Percentiles rank a stretch among this genome's conserved stretches.
phyloP scores from a whole-genome alignment of 108 stramenopile genomes.

The Schizochytrium sp. region DNA sequence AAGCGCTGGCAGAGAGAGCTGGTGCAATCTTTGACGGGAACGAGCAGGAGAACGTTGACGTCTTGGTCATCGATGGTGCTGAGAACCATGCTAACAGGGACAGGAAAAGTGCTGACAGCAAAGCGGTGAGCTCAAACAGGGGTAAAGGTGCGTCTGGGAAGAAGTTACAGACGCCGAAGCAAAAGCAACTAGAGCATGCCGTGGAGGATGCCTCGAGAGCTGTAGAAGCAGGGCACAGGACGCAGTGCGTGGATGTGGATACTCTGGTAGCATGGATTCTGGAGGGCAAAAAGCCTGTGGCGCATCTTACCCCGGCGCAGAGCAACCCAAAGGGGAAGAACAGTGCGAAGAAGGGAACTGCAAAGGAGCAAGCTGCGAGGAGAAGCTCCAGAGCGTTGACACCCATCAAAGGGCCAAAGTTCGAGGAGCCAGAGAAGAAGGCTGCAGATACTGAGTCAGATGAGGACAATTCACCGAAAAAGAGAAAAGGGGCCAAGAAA shows the following conservation, averaged over 20 bases:
- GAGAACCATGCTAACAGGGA: too few species aligned
- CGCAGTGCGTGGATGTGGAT: neutral
- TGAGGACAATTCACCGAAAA: too few species aligned
- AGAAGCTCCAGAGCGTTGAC: neutral
- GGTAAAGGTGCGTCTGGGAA: too few species aligned
- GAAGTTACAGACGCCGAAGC: too few species aligned
- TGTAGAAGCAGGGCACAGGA: neutral
- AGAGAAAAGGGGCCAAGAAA: too few species aligned
- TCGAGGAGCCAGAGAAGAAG: too few species aligned
- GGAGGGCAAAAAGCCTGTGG: neutral
- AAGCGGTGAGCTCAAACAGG: too few species aligned
- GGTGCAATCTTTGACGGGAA: neutral
- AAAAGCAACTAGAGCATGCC: too few species aligned
- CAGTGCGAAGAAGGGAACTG: neutral
- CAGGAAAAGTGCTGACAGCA: too few species aligned
- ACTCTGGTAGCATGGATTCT: neutral
- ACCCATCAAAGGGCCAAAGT: neutral
- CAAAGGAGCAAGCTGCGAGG: neutral
- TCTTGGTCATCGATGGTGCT: neutral
- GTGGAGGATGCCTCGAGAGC: too few species aligned
- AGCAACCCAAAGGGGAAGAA: neutral
- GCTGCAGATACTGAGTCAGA: too few species aligned
- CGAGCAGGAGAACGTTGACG: conserved; percentile 36
- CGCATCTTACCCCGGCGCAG: conserved; percentile 10
- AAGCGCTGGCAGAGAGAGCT: neutral